A percentile compares a stretch with the other conserved stretches of the same genome.
These are phyloP conservation scores for Hygrophila difformis DNA, from an alignment of 257 asterid species.

Conservation along the genomic window DNA sequence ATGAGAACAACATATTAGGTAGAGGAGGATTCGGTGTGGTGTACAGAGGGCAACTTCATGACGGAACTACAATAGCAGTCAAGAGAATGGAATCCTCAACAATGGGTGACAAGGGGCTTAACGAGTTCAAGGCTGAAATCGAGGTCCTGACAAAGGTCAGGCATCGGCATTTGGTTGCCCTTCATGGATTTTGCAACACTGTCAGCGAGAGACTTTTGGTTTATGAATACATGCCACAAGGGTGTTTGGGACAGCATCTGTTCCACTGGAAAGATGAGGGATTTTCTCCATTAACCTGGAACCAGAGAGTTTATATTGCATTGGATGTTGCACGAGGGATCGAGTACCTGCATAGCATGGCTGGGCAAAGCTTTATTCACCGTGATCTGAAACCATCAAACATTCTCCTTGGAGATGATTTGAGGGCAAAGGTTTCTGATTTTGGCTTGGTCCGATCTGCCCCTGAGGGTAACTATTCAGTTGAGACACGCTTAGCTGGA, in stretches of 20 bases:
- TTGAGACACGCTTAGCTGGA: constrained; percentile 78
- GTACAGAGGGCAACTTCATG: constrained; percentile 55
- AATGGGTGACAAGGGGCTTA: constrained; percentile 38
- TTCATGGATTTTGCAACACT: constrained; percentile 68
- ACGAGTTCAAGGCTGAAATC: constrained; percentile 78
- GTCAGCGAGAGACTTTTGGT: constrained; percentile 72
- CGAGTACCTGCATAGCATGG: constrained; percentile 75
- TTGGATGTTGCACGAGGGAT: constrained; percentile 90
- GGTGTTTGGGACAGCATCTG: constrained; percentile 60
- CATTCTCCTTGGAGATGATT: constrained; percentile 69
- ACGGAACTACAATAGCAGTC: constrained; percentile 73
- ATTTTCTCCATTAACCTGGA: constrained; percentile 52
- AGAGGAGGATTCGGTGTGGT: constrained; percentile 85
- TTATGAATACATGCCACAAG: constrained; percentile 87
- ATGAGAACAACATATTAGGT: constrained; percentile 47
- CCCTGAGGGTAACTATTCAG: constrained; percentile 47
- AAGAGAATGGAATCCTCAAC: constrained; percentile 66
- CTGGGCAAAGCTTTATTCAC: constrained; percentile 81
- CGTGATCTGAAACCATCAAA: constrained; percentile 88
- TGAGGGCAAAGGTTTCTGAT: constrained; percentile 93
- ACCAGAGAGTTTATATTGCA: constrained; percentile 60
- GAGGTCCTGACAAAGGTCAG: constrained; percentile 76
- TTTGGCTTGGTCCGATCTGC: constrained; percentile 83
- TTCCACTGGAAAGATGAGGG: constrained; percentile 28
- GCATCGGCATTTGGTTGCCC: constrained; percentile 68